Conservation (phyloP, 1,284 basidiomycete species). For the Fistulinella cinereoalba region DNA sequence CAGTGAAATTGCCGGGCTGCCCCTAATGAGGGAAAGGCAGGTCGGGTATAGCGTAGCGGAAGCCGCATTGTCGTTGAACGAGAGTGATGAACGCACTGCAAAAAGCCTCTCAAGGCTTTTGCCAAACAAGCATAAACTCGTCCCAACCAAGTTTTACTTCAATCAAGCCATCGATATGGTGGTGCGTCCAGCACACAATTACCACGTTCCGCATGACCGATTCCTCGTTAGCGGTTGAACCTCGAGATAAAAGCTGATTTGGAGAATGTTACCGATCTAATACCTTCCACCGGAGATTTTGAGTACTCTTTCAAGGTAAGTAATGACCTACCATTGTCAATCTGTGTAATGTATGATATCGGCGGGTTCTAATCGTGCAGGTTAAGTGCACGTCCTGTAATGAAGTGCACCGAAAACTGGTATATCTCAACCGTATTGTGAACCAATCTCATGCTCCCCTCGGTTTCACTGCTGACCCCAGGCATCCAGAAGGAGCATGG, state of each 20-base stretch:
- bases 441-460: slow-evolving; percentile 15
- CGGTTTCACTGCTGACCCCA: slow-evolving; percentile 4
- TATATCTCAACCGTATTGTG: slow-evolving; percentile 67
- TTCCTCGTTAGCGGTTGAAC: slow-evolving; percentile 44
- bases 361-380: slow-evolving; percentile 37
- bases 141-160: slow-evolving; percentile 11
- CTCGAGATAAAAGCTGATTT: slow-evolving; percentile 76
- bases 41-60: slow-evolving; percentile 13
- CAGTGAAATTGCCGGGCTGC: slow-evolving; percentile 21
- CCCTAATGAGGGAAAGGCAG: slow-evolving; percentile 7
- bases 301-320: slow-evolving; percentile 75
- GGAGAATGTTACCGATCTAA: slow-evolving; percentile 69
- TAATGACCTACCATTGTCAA: background rate
- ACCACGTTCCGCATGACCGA: background rate
- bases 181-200: slow-evolving; percentile 31
- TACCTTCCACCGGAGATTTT: slow-evolving; percentile 61
- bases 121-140: slow-evolving; percentile 32
- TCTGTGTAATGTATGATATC: too few species aligned
- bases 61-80: slow-evolving; percentile 19
- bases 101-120: background rate
- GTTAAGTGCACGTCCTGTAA: slow-evolving; percentile 79
- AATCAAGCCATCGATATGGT: slow-evolving; percentile 35
- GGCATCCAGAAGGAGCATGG: slow-evolving; percentile 56
- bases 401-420: slow-evolving; percentile 66
- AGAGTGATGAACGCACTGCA: background rate